Conservation (phyloP, 768 basidiomycete genomes). For the Tephrocybe sp. region DNA sequence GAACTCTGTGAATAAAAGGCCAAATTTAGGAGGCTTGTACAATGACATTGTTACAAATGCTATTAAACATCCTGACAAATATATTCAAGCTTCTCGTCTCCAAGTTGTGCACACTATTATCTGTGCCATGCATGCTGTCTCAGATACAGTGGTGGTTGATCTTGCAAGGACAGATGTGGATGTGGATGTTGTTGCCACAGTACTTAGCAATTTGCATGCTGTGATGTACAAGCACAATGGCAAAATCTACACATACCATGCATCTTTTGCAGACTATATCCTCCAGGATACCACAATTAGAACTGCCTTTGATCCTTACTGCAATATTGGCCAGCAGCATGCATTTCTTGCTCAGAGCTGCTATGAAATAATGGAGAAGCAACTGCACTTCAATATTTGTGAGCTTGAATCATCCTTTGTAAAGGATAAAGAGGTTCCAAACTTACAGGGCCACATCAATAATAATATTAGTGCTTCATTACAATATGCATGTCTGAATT, state of each 20-base stretch:
- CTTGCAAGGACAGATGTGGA: not conserved
- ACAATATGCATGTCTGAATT: too few species aligned
- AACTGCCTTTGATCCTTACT: too few species aligned
- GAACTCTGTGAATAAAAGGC: not conserved
- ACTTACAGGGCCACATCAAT: too few species aligned
- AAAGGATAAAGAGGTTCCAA: too few species aligned
- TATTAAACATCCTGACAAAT: not conserved
- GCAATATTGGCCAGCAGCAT: too few species aligned
- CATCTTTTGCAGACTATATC: too few species aligned
- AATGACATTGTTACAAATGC: not conserved
- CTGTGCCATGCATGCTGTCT: slow-evolving; percentile 1
- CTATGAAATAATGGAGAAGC: too few species aligned
- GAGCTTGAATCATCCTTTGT: too few species aligned
- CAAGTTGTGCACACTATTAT: slow-evolving; percentile 3
- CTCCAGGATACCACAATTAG: not conserved
- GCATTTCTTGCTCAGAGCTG: too few species aligned
- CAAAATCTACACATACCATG: not conserved
- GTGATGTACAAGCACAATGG: not conserved
- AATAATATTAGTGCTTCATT: too few species aligned
- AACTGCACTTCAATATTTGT: too few species aligned
- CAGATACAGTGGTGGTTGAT: not conserved
- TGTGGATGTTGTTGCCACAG: not conserved
- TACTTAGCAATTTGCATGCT: not conserved
- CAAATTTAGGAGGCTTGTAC: not conserved
- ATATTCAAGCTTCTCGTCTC: not conserved